Evolutionary conservation across 2,329 filamentous ascomycete genomes (phyloP), one percentile per base, ranked within the genome.

Genomic region (Aspergillus glaucus): DNA sequence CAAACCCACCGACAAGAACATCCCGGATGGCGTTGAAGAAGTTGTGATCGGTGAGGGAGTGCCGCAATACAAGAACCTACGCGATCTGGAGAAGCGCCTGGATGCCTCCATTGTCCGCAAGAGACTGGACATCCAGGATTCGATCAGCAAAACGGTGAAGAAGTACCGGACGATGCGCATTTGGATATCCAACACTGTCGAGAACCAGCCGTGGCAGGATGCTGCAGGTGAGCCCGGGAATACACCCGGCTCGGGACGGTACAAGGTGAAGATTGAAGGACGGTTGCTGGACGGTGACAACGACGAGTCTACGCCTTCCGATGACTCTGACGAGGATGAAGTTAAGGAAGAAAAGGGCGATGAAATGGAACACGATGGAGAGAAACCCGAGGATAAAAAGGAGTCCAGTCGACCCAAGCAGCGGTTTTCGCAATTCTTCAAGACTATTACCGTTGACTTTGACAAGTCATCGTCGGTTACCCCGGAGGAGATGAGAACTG

Each of bases 21-120:
- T 98, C 22, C 91, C 93, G 36, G 91, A 97, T 55, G 90, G 88
- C 48, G 79, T 95, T 41, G 91, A 94, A 59, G 84, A 89, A 43
- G 81, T 86, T 55, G 81, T 89, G 52, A 82, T 95, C 55, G 89
- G 87, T 54, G 87, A 95, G 66, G 85, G 86, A 36, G 89, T 86
- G 41, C 78, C 85, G 64, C 80, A 88, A 58, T 98, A 98, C 73
- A 85, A 84, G 63, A 83, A 86, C 50, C 73, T 98, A 64, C 83
- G 89, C 63, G 90, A 95, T 57, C 76, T 94, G 50, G 93, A 98
- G 77, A 84, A 88, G 63, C 81, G 85, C 47, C 76, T 98, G 48
- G 93, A 98, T 74, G 88, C 92, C 37, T 87, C 88, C 15, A 94
- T 96, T 79, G 91, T 93, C 68, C 85, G 92, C 63, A 98, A 98